Percentiles rank a stretch among this genome's conserved stretches.
Conservation (phyloP, 83 land plant species). For the Picea abies region DNA sequence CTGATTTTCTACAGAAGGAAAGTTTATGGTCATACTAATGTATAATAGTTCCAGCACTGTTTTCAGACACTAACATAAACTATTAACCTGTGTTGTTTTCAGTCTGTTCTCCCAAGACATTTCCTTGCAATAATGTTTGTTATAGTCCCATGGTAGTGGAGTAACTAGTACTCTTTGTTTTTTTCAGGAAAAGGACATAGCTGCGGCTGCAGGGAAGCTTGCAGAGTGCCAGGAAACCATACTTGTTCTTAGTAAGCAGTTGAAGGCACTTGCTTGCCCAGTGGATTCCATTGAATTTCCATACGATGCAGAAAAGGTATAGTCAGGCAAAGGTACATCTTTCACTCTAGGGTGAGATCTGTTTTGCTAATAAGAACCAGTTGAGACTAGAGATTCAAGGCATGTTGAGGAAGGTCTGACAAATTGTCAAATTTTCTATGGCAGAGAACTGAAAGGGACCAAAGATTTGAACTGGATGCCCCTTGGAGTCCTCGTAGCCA, state of each 20-base stretch:
- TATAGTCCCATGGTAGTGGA: not conserved
- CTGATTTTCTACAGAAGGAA: not conserved
- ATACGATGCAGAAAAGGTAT: constrained; percentile 16
- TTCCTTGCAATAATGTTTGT: constrained; percentile 6
- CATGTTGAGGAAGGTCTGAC: not conserved
- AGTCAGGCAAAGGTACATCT: not conserved
- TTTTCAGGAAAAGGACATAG: constrained; percentile 62
- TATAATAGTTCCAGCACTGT: not conserved
- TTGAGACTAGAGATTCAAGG: not conserved
- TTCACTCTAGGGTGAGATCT: constrained; percentile 1
- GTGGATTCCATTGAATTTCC: constrained; percentile 23
- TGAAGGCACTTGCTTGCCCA: constrained; percentile 56
- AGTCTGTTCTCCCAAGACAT: not conserved
- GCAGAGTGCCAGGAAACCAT: constrained; percentile 79
- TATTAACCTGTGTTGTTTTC: not conserved
- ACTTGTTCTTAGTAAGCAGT: constrained; percentile 63
- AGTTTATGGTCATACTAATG: constrained; percentile 3
- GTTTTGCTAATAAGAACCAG: not conserved
- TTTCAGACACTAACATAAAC: not conserved
- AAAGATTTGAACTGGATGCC: constrained; percentile 15
- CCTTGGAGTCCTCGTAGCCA: constrained; percentile 11
- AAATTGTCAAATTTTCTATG: not conserved
- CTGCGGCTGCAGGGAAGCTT: constrained; percentile 62
- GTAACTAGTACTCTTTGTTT: not conserved
- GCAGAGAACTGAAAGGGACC: constrained; percentile 12